A percentile compares a stretch with the other conserved stretches of the same genome.
Conservation (phyloP, 768 basidiomycete species). For the Calocybe cyanea region DNA sequence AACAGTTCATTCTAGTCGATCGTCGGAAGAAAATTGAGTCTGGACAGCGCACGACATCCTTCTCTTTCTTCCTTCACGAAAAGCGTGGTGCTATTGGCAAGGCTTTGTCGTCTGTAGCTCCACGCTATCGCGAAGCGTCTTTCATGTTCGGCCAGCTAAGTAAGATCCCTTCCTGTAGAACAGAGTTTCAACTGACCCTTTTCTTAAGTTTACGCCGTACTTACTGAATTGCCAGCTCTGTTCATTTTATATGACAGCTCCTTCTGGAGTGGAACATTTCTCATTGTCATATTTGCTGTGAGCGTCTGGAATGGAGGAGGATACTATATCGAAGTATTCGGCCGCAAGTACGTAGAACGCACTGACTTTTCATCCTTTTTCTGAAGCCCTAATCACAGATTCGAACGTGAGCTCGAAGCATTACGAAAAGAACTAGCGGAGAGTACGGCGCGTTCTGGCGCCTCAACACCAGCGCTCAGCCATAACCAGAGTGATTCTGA, state of each 20-base stretch:
- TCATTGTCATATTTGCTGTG: slow-evolving; percentile 77
- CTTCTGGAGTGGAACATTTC: slow-evolving; percentile 72
- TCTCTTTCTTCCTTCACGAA: slow-evolving; percentile 84
- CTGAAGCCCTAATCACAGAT: slow-evolving; percentile 42
- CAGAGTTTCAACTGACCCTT: neutral
- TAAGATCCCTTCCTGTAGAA: slow-evolving; percentile 27
- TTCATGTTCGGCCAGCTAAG: slow-evolving; percentile 88
- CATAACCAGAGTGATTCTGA: slow-evolving; percentile 15
- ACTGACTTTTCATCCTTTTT: neutral
- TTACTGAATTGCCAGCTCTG: slow-evolving; percentile 85
- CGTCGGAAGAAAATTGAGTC: slow-evolving; percentile 88
- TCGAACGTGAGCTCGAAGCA: slow-evolving; percentile 89
- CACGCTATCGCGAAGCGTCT: slow-evolving; percentile 56
- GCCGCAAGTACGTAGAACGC: slow-evolving; percentile 73
- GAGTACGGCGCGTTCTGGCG: slow-evolving; percentile 48
- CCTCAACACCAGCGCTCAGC: slow-evolving; percentile 41
- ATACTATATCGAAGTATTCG: slow-evolving; percentile 96
- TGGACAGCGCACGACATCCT: slow-evolving; percentile 86
- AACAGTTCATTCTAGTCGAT: slow-evolving; percentile 80
- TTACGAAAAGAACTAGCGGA: slow-evolving; percentile 89
- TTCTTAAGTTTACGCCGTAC: slow-evolving; percentile 69
- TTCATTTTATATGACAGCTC: slow-evolving; percentile 80
- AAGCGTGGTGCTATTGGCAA: slow-evolving; percentile 83
- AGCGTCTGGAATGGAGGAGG: slow-evolving; percentile 96
- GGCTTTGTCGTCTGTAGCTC: slow-evolving; percentile 54